Conservation (phyloP, 2,329 filamentous ascomycete species). For the Penicillium nordicum region DNA sequence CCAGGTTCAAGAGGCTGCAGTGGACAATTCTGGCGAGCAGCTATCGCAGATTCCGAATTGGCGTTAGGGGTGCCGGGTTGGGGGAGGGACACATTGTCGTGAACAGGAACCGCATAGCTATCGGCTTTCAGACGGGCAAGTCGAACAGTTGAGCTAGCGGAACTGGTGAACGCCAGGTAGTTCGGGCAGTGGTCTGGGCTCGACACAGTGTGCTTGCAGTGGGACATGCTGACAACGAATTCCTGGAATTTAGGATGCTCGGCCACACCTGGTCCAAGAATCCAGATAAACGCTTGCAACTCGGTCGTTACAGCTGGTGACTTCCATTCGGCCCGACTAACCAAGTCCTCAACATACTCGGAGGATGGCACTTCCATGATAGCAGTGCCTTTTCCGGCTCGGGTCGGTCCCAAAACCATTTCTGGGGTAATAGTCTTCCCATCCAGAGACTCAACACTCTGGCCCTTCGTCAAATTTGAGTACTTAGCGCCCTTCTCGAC, state of each 20-base stretch:
- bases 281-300: constrained; percentile 73
- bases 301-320: constrained; percentile 62
- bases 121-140: constrained; percentile 69
- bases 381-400: constrained; percentile 69
- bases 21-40: constrained; percentile 17
- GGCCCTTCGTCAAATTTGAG: constrained; percentile 58
- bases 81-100: constrained; percentile 54
- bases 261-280: constrained; percentile 66
- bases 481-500: constrained; percentile 61
- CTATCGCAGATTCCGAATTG: constrained; percentile 12
- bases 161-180: constrained; percentile 65
- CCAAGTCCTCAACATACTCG: constrained; percentile 66
- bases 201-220: constrained; percentile 72
- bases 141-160: constrained; percentile 63
- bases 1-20: constrained; percentile 42
- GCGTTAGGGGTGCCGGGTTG: constrained; percentile 31
- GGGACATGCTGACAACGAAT: constrained; percentile 64
- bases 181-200: constrained; percentile 73
- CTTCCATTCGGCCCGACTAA: constrained; percentile 70
- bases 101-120: constrained; percentile 68
- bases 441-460: constrained; percentile 60
- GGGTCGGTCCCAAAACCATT: constrained; percentile 72
- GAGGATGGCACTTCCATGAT: constrained; percentile 73
- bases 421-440: constrained; percentile 74
- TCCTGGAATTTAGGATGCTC: constrained; percentile 60